Conservation (phyloP, 495 filamentous ascomycete species). For the Glonium stellatum region DNA sequence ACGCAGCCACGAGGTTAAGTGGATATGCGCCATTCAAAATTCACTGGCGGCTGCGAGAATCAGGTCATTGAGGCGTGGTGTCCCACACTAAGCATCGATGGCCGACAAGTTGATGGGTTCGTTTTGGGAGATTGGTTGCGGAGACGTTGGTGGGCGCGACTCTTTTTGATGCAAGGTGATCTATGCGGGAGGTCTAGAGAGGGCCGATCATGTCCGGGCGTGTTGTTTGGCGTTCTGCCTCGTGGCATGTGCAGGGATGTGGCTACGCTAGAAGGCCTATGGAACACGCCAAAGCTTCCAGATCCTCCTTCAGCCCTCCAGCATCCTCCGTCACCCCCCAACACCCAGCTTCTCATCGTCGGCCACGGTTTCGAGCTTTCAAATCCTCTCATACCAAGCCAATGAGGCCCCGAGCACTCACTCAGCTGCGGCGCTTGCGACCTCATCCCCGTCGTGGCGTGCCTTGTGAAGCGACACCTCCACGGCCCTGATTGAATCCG, state of each 20-base stretch:
- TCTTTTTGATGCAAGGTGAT: not conserved
- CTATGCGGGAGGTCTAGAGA: not conserved
- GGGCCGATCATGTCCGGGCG: not conserved
- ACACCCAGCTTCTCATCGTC: not conserved
- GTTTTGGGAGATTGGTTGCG: not conserved
- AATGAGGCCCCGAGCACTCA: not conserved
- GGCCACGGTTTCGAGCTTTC: not conserved
- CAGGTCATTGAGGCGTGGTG: conserved; percentile 5
- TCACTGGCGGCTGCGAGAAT: not conserved
- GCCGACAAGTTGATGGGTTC: too few species aligned
- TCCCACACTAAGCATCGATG: not conserved
- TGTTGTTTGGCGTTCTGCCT: too few species aligned
- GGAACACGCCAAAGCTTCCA: not conserved
- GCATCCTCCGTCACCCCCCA: not conserved
- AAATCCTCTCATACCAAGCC: not conserved
- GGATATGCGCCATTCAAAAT: too few species aligned
- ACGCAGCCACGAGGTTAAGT: too few species aligned
- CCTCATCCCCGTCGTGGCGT: too few species aligned
- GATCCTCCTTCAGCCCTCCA: not conserved
- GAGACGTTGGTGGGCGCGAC: too few species aligned
- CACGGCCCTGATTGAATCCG: too few species aligned
- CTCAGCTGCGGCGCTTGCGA: not conserved
- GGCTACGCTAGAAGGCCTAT: not conserved
- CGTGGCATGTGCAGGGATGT: not conserved
- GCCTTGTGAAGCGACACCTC: too few species aligned